Evolutionary conservation across 129 eudicot genomes (phyloP), one percentile per base, ranked within the genome.

Genomic region (Pittosporum tobira): DNA sequence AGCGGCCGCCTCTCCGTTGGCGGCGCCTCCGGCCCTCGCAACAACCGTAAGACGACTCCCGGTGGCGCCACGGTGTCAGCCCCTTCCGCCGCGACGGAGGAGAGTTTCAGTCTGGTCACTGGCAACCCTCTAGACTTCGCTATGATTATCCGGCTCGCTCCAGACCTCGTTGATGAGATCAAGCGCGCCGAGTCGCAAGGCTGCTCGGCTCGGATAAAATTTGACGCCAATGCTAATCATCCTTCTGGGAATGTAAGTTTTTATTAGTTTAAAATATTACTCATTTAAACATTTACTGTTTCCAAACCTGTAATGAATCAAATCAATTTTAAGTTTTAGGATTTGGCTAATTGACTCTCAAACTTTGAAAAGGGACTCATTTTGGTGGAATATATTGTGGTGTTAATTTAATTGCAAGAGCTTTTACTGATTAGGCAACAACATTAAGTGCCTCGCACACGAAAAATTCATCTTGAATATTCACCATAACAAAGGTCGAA

Each of bases 161-260:
- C 99, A 22, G 94, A 76, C 71, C 94, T 91, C 8, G 83, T 91
- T 16, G 96, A 91, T 25, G 96, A 91, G 83, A 91, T 91, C 81
- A 91, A 76, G 85, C 84, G 88, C 23, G 81, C 74, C 3, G 98
- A 91, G 75, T 72, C 81, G 47, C 72, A 70, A 22, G 94, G 96
- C 20, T 75, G 78, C 26, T 51, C 66, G 20, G 88, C 94, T 22
- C 69, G 79, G 76, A 87, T 91, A 49, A 91, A 83, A 56, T 91
- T 91, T 45, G 94, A 87, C 66, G 64, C 78, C 21, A 74, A 75
- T 75, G 79, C 83, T 36, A 86, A 80, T 36, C 82, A 83, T 74
- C 31, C 78, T 31, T 58, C 73, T 2, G 96, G 78, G 50, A 91
- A 91, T 71, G 99, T 91, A 68, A 71, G 96, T 71, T 54, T 50